These are phyloP conservation scores for Poa pratensis DNA, from an alignment of 176 grass and related monocot species.

Conservation along the genomic window DNA sequence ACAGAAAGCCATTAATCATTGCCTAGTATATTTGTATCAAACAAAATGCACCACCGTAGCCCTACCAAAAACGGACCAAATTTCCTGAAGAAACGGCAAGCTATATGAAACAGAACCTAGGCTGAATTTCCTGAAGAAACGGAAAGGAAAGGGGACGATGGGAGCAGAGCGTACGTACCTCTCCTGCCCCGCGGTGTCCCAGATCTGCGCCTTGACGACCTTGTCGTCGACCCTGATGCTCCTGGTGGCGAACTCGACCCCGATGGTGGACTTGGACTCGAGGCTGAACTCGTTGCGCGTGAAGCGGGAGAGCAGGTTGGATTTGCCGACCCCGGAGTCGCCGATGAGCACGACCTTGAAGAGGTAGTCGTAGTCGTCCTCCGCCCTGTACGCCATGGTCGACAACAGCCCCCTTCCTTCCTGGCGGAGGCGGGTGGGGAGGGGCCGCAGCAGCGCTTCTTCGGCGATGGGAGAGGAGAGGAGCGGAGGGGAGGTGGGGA, in stretches of 20 bases:
- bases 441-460: slow-evolving; percentile 17
- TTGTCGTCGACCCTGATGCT: slow-evolving; percentile 75
- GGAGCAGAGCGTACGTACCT: too few relatives aligned
- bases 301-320: slow-evolving; percentile 80
- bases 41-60: not conserved
- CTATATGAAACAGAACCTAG: not conserved
- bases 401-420: slow-evolving; percentile 19
- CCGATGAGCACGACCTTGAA: slow-evolving; percentile 92
- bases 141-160: too few relatives aligned
- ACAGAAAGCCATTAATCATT: not conserved
- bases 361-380: slow-evolving; percentile 91
- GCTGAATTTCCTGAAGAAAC: too few relatives aligned
- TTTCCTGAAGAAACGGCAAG: not conserved
- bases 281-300: slow-evolving; percentile 91
- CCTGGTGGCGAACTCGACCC: slow-evolving; percentile 84
- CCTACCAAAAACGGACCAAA: not conserved
- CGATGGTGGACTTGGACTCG: slow-evolving; percentile 94
- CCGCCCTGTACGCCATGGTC: slow-evolving; percentile 66
- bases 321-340: slow-evolving; percentile 82
- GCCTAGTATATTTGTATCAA: not conserved
- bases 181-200: slow-evolving; percentile 85
- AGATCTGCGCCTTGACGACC: slow-evolving; percentile 88
- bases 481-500: not conserved
- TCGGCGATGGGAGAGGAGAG: not conserved
- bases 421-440: not conserved